These are phyloP conservation scores for Stagonosporopsis tanaceti DNA, from an alignment of 2,329 filamentous ascomycete species.

Conservation along the genomic window DNA sequence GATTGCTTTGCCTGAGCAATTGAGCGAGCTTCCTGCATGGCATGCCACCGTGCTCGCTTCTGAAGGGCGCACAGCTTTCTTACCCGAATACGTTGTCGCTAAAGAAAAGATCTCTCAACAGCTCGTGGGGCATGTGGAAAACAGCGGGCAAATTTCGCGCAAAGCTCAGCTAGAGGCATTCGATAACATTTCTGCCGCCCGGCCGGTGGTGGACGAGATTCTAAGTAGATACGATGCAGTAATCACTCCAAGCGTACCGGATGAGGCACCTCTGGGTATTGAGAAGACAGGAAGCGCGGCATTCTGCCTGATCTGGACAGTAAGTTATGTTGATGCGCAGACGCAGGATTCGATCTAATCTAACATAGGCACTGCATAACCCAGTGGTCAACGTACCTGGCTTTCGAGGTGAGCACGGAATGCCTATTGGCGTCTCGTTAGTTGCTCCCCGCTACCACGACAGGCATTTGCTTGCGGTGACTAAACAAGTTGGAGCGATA, in stretches of 20 bases:
- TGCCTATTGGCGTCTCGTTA: conserved; percentile 68
- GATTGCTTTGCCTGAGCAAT: conserved; percentile 60
- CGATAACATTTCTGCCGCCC: conserved; percentile 62
- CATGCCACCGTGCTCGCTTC: conserved; percentile 59
- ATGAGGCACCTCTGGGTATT: conserved; percentile 66
- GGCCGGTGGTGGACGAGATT: conserved; percentile 64
- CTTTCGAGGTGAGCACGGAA: conserved; percentile 63
- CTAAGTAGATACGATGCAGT: conserved; percentile 62
- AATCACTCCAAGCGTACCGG: conserved; percentile 65
- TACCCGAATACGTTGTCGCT: conserved; percentile 60
- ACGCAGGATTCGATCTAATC: conserved; percentile 6
- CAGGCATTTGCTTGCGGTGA: conserved; percentile 38
- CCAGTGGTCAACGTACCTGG: conserved; percentile 72
- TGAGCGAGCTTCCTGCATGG: conserved; percentile 61
- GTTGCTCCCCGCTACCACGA: conserved; percentile 53
- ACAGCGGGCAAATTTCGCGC: conserved; percentile 53
- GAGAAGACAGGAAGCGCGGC: conserved; percentile 63
- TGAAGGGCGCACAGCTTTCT: conserved; percentile 63
- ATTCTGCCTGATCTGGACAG: conserved; percentile 62
- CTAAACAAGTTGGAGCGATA: conserved; percentile 37
- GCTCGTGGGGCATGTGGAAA: conserved; percentile 62
- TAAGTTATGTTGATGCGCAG: background rate
- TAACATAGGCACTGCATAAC: conserved; percentile 57
- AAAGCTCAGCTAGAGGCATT: conserved; percentile 62
- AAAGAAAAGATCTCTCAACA: conserved; percentile 58